Evolutionary conservation across 768 basidiomycete species (phyloP).

Genomic region (Porphyrellus cyaneotinctus): DNA sequence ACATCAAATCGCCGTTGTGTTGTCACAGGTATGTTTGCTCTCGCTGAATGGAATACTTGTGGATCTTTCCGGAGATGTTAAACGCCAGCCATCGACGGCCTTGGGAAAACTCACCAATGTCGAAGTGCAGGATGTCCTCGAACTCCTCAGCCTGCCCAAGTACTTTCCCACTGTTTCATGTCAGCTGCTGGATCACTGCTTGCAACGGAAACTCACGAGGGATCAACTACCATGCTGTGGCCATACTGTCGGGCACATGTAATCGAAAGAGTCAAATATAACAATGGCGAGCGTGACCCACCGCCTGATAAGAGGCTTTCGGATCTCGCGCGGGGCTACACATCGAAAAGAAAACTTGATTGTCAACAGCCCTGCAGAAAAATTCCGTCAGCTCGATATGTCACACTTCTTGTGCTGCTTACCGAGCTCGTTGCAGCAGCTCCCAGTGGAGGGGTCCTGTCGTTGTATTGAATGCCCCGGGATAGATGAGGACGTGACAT

Average conservation of each 20-base stretch:
- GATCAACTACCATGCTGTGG: conserved; percentile 88
- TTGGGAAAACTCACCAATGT: conserved; percentile 61
- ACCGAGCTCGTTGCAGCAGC: conserved; percentile 81
- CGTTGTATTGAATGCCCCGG: conserved; percentile 91
- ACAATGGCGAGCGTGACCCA: conserved; percentile 33
- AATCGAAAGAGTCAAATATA: neutral
- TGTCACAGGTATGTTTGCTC: conserved; percentile 88
- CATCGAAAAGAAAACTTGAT: conserved; percentile 95
- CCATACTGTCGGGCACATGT: conserved; percentile 59
- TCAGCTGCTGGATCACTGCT: conserved; percentile 3
- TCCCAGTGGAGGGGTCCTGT: conserved; percentile 98
- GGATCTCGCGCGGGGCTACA: conserved; percentile 90
- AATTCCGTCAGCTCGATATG: conserved; percentile 5
- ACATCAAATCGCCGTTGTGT: conserved; percentile 90
- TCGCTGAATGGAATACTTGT: conserved; percentile 55
- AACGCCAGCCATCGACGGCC: neutral
- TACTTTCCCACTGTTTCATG: conserved; percentile 59
- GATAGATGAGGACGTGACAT: conserved; percentile 86
- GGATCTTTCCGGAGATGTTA: conserved; percentile 49
- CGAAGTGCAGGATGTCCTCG: conserved; percentile 74
- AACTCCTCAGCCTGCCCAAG: conserved; percentile 69
- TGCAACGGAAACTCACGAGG: conserved; percentile 54
- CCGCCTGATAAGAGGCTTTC: conserved; percentile 83
- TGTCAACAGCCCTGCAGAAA: conserved; percentile 80
- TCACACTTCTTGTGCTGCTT: neutral